Percentiles rank a stretch among this genome's conserved stretches.
These are phyloP conservation scores for Astragalus glycyphyllos DNA, from an alignment of 306 rosid genomes.

Conservation along the genomic window DNA sequence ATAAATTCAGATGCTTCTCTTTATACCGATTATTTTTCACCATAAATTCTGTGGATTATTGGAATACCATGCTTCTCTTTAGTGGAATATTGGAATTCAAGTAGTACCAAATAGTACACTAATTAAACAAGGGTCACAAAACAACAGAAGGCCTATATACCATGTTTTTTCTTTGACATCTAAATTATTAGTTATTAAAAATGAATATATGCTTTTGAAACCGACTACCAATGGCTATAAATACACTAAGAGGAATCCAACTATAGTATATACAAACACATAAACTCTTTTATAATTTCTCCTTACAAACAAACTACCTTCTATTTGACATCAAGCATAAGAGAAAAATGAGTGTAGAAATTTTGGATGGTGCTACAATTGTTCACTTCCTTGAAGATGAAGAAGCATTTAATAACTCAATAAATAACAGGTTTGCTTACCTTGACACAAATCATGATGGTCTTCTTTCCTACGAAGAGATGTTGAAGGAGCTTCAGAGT, in stretches of 20 bases:
- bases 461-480: constrained; percentile 65
- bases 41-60: too few relatives aligned
- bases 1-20: too few relatives aligned
- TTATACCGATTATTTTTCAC: too few relatives aligned
- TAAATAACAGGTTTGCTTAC: constrained; percentile 50
- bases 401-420: constrained; percentile 54
- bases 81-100: too few relatives aligned
- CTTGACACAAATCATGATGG: constrained; percentile 73
- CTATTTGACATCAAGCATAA: constrained; percentile 2
- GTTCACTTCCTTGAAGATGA: constrained; percentile 71
- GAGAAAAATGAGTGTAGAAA: constrained; percentile 73
- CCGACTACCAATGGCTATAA: constrained; percentile 28
- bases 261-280: constrained; percentile 32
- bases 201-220: constrained; percentile 39
- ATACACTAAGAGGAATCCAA: constrained; percentile 12
- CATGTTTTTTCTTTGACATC: constrained; percentile 5
- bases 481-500: constrained; percentile 73
- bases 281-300: not conserved
- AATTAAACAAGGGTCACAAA: constrained; percentile 29
- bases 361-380: constrained; percentile 73
- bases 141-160: constrained; percentile 37
- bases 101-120: not conserved
- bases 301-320: constrained; percentile 16
- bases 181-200: not conserved
- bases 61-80: too few relatives aligned